Evolutionary conservation across 805 yeast species (phyloP), one percentile per base, ranked within the genome.

Genomic region (Cyberlindnera meyerae): DNA sequence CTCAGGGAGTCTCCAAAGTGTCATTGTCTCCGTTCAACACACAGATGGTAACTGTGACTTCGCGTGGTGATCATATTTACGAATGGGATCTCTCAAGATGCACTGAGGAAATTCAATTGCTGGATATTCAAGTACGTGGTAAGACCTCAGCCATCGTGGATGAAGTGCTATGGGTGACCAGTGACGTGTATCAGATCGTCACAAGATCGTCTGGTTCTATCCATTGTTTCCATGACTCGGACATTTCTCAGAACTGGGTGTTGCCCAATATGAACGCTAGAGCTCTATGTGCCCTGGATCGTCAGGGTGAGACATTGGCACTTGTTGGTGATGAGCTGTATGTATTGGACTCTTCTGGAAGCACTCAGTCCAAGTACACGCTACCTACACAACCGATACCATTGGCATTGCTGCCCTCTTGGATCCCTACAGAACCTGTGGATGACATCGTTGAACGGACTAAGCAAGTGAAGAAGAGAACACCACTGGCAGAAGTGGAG

Each of bases 11-110:
- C 20, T 76, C 86, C 0, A 58, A 66, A 17, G 52, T 82, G 2
- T 75, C 82, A 2, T 50, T 81, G 6, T 78, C 82, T 0, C 82
- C 84, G 1, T 74, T 68, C 52, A 85, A 80, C 49, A 50, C 73
- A 27, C 70, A 71, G 21, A 53, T 81, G 33, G 70, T 78, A 1
- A 72, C 80, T 8, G 69, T 71, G 4, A 70, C 73, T 9, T 48
- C 54, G 16, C 64, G 83, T 34, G 88, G 89, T 3, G 86, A 82
- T 52, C 70, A 65, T 33, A 60, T 81, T 5, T 77, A 66, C 48
- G 61, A 77, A 44, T 81, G 86, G 82, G 88, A 81, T 49, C 64
- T 71, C 37, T 63, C 78, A 30, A 65, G 67, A 37, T 60, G 69
- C 25, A 74, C 79, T 2, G 51, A 48, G 2, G 75, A 75, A 42